phyloP scores from a whole-genome alignment of 345 rosid species.

The Hevea brasiliensis region DNA sequence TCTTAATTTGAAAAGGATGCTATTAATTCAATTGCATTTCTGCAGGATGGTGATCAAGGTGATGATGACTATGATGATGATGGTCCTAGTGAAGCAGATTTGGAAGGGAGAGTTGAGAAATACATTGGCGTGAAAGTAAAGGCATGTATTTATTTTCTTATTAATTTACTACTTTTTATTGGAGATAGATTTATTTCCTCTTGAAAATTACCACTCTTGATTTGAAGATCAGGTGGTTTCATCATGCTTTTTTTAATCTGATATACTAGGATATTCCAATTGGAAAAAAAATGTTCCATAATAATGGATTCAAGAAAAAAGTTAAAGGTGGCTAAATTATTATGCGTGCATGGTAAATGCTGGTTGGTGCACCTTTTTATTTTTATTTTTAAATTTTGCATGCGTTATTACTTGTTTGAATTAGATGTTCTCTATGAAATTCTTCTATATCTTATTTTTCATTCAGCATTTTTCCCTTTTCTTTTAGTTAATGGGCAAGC shows the following conservation, averaged over 20 bases:
- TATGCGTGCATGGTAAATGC: too few species aligned
- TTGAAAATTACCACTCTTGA: too few species aligned
- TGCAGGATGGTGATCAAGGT: conserved; percentile 68
- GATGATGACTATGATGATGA: conserved; percentile 74
- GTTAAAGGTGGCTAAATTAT: too few species aligned
- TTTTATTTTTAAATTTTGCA: too few species aligned
- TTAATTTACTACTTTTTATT: background rate
- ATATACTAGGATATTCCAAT: too few species aligned
- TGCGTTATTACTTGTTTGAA: too few species aligned
- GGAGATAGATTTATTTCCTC: conserved; percentile 2
- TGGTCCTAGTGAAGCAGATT: conserved; percentile 61
- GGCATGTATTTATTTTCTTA: conserved; percentile 38
- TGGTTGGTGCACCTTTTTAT: too few species aligned
- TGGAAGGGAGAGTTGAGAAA: conserved; percentile 89
- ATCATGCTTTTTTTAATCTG: too few species aligned
- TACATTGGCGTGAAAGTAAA: conserved; percentile 95
- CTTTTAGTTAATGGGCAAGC: background rate
- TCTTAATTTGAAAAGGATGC: background rate
- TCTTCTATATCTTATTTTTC: background rate
- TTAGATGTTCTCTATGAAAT: background rate
- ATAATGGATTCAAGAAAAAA: too few species aligned
- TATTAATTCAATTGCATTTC: conserved; percentile 8
- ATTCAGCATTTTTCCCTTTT: background rate
- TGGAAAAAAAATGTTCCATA: too few species aligned
- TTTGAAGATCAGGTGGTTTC: too few species aligned